Percentiles rank a stretch among this genome's conserved stretches.
Evolutionary conservation across 1,139 yeast genomes (phyloP).

Genomic region (Geotrichum aggregatum): DNA sequence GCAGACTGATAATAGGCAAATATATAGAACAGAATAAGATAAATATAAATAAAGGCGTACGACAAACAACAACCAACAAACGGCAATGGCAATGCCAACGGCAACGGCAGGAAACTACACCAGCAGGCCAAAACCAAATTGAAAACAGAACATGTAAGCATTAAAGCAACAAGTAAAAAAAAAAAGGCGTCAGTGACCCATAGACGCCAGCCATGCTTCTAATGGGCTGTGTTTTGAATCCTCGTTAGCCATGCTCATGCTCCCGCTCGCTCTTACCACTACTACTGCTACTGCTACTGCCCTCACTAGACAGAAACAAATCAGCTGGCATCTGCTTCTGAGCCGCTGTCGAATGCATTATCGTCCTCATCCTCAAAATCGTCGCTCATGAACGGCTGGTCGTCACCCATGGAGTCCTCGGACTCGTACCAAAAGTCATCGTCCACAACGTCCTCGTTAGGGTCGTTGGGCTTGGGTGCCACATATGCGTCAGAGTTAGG

Average conservation of each 20-base stretch:
- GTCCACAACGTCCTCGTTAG: slow-evolving; percentile 65
- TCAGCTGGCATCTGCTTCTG: neutral
- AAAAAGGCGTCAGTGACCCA: no score
- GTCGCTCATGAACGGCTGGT: slow-evolving; percentile 33
- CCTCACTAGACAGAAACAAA: neutral
- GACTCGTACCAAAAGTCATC: slow-evolving; percentile 86
- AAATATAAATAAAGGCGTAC: slow-evolving; percentile 1
- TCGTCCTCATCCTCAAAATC: slow-evolving; percentile 19
- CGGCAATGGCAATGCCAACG: neutral
- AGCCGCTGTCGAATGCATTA: slow-evolving; percentile 5
- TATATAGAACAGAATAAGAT: neutral
- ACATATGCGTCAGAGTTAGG: slow-evolving; percentile 65
- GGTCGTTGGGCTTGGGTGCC: slow-evolving; percentile 40
- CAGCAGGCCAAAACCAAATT: no score
- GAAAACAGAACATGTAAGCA: no score
- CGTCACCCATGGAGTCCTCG: slow-evolving; percentile 57
- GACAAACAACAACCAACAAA: no score
- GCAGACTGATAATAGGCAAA: neutral
- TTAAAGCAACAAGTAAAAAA: no score
- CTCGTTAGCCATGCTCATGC: no score
- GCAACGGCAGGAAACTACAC: no score
- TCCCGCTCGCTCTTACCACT: no score
- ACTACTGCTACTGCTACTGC: no score
- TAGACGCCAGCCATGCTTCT: no score
- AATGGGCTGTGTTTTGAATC: no score